Evolutionary conservation across 148 eudicot species (phyloP), one percentile per base, ranked within the genome.

Genomic region (Limonium bicolor): DNA sequence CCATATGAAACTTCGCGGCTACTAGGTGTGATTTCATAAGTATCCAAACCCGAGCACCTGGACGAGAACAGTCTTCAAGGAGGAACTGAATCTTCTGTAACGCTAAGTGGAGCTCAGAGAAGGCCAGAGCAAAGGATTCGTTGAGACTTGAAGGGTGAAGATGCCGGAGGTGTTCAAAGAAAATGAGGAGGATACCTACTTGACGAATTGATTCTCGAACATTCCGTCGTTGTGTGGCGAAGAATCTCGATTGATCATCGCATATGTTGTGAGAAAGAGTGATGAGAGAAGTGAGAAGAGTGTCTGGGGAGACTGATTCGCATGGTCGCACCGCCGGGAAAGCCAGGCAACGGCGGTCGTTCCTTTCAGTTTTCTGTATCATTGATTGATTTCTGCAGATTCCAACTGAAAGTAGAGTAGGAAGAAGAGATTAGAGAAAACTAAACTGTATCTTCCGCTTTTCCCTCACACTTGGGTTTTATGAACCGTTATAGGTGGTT

Each of bases 241-340:
- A 72, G 30, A 48, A 53, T 47, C 55, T 61, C 7, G 59, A 23
- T 12, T 56, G 63, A 43, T 29, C 69, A 25, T 31, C 39, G 22
- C 72, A 59, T 7, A 86, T 76, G 28, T 16, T 48, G 0, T 50
- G 56, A 2, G 75, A 60, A 1, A 78, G 60, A 4, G 56, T 42
- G 58, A 78, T 60, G 36, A 86, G 54, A 15, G 96, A 86, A 0
- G 53, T 24, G 16, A 82, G 25, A 0, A 86, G 65, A 20, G 80
- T 76, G 20, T 58, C 36, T 16, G 75, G 76, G 42, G 78, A 73
- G 12, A 76, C 60, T 15, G 67, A 59, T 43, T 76, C 74, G 40
- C 87, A 82, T 3, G 96, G 96, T 22, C 66, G 71, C 25, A 82
- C 87, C 4, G 94, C 84, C 59, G 88, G 78, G 4, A 61, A 69